These are phyloP conservation scores for Rubus parviflorus DNA, from an alignment of 306 rosid species.

Conservation along the genomic window DNA sequence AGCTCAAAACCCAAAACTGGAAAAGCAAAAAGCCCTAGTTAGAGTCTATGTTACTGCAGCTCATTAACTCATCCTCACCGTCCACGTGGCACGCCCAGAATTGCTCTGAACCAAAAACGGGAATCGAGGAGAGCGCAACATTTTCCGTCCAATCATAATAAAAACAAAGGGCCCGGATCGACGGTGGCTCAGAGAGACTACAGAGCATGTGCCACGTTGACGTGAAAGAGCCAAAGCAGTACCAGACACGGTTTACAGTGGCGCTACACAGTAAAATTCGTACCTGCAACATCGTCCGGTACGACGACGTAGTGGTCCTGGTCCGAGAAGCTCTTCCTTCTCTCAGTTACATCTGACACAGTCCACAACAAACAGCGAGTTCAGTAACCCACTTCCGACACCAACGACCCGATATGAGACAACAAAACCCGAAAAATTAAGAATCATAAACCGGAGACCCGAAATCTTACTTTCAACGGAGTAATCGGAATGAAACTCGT, in stretches of 20 bases:
- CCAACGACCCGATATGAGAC: neutral
- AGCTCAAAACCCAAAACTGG: neutral
- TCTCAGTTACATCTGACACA: slow-evolving; percentile 38
- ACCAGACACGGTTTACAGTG: slow-evolving; percentile 1
- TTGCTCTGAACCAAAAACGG: neutral
- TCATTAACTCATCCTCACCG: slow-evolving; percentile 10
- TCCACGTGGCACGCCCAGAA: slow-evolving; percentile 41
- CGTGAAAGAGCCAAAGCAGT: neutral
- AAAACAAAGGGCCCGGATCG: slow-evolving; percentile 21
- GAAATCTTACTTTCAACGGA: slow-evolving; percentile 37
- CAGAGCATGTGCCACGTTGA: slow-evolving; percentile 5
- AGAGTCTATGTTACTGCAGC: neutral
- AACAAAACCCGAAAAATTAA: neutral
- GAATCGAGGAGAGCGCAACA: neutral
- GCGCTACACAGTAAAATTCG: neutral
- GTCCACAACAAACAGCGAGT: neutral
- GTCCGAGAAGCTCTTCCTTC: slow-evolving; percentile 73
- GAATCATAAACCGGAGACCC: neutral
- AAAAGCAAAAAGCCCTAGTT: neutral
- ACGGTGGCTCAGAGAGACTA: slow-evolving; percentile 11
- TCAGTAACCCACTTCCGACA: neutral
- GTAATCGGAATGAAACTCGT: slow-evolving; percentile 50
- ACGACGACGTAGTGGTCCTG: slow-evolving; percentile 55
- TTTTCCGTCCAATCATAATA: slow-evolving; percentile 21
- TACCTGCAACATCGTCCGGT: slow-evolving; percentile 55